A percentile compares a stretch with the other conserved stretches of the same genome.
phyloP scores from a whole-genome alignment of 2,329 filamentous ascomycete genomes.

The Cordyceps pruinosa region DNA sequence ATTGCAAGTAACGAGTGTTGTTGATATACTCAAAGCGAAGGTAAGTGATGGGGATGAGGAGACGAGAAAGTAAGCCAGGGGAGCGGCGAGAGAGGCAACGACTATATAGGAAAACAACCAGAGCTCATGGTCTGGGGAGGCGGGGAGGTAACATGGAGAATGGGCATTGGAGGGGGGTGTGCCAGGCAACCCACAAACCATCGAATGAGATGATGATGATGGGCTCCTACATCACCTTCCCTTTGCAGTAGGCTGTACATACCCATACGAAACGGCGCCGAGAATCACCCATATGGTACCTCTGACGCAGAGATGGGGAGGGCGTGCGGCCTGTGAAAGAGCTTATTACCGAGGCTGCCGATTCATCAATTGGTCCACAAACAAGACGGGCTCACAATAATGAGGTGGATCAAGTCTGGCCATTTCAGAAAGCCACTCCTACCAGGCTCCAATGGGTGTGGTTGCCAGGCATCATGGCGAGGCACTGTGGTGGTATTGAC shows the following conservation, averaged over 20 bases:
- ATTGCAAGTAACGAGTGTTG: slow-evolving; percentile 12
- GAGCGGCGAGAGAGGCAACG: background rate
- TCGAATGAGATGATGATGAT: background rate
- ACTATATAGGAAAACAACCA: slow-evolving; percentile 7
- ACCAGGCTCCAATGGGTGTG: background rate
- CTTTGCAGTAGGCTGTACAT: background rate
- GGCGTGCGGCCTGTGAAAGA: slow-evolving; percentile 11
- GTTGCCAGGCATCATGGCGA: background rate
- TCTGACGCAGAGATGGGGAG: background rate
- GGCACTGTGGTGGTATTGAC: background rate
- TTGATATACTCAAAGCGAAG: slow-evolving; percentile 11
- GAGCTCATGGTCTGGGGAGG: background rate
- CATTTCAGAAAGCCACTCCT: background rate
- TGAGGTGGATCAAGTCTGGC: background rate
- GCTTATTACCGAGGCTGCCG: slow-evolving; percentile 10
- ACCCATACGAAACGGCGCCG: no score
- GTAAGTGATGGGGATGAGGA: slow-evolving; percentile 10
- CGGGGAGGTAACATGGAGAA: background rate
- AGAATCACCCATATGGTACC: no score
- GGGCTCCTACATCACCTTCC: background rate
- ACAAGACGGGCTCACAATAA: background rate
- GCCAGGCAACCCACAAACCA: background rate
- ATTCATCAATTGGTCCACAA: background rate
- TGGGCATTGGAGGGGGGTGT: background rate
- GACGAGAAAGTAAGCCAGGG: background rate